These are phyloP conservation scores for Iris macrosiphon DNA, from an alignment of 106 monocot species.

Conservation along the genomic window DNA sequence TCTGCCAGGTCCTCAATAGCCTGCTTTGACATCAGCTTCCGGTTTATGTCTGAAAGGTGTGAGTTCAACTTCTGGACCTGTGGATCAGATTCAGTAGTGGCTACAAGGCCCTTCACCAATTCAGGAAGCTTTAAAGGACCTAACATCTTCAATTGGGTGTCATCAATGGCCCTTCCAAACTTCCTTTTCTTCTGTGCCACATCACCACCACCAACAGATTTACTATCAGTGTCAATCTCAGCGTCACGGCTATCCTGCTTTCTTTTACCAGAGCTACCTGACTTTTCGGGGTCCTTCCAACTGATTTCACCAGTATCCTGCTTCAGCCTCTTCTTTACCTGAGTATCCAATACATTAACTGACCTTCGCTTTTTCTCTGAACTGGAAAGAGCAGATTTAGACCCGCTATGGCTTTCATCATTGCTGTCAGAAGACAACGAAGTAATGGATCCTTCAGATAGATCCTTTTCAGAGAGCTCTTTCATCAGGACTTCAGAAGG, in stretches of 20 bases:
- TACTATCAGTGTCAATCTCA: neutral
- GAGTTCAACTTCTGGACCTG: constrained; percentile 22
- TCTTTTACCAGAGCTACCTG: constrained; percentile 22
- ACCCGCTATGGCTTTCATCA: too few species aligned
- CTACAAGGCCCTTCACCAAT: constrained; percentile 1
- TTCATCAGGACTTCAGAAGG: too few species aligned
- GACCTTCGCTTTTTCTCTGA: too few species aligned
- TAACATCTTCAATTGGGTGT: constrained; percentile 14
- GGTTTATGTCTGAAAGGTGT: constrained; percentile 16
- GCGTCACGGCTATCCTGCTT: constrained; percentile 12
- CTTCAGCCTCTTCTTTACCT: constrained; percentile 4
- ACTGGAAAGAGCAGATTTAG: too few species aligned
- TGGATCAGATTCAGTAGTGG: neutral
- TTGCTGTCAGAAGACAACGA: too few species aligned
- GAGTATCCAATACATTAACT: too few species aligned
- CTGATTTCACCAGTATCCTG: neutral
- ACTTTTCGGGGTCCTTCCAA: constrained; percentile 9
- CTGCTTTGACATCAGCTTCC: constrained; percentile 3
- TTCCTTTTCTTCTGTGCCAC: constrained; percentile 18
- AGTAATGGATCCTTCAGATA: too few species aligned
- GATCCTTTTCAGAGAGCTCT: too few species aligned
- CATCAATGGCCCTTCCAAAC: constrained; percentile 10
- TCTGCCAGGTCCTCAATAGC: constrained; percentile 10
- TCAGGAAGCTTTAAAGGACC: constrained; percentile 31
- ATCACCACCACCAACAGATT: neutral